Base-by-base conservation (phyloP, 768 basidiomycete genomes). In the Leucocoprinus sp. region DNA sequence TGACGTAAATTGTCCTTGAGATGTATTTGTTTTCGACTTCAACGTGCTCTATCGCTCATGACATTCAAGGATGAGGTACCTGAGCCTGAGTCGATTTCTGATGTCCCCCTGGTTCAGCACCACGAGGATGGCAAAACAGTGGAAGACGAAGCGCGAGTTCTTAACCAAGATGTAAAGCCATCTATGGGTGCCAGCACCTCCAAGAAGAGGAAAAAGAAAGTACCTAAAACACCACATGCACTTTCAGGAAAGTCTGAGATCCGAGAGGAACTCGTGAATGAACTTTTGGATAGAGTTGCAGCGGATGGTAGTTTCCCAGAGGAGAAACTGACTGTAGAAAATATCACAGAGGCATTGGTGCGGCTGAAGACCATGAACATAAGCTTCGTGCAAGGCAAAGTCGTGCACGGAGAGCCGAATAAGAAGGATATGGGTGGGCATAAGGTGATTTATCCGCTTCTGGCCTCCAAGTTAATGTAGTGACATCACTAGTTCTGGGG, bases 381-480 rank as follows among this genome's bases (percentile, higher is more conserved):
- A 76, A 90, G 93, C 56, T 75, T 90, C 14, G 67, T 87, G 17
- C 80, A 89, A 57, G 91, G 90, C 5, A 90, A 92, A 59, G 67
- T 78, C 29, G 88, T 84, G 8, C 51, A 84, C 24, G 82, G 82
- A 17, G 89, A 85, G 8, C 72, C 76, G 53, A 83, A 82, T 55
- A 80, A 76, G 56, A 89, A 91, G 66, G 77, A 85, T 52, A 75
- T 84, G 58, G 90, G 88, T 37, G 83, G 85, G 59, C 91, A 96
- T 59, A 95, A 93, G 72, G 93, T 90, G 53, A 43, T 42, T 41
- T 9, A 4, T 42, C 46, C 21, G 41, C 18, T 40, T 33, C 34
- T n/a, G 8, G 15, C 37, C 8, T 24, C 12, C 39, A 21, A 3
- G 17, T 8, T 14, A 18, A 48, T 42, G 35, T 33, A 39, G 29